A percentile compares a stretch with the other conserved stretches of the same genome.
Evolutionary conservation across 2,329 filamentous ascomycete species (phyloP).

Genomic region (Scedosporium aurantiacum): DNA sequence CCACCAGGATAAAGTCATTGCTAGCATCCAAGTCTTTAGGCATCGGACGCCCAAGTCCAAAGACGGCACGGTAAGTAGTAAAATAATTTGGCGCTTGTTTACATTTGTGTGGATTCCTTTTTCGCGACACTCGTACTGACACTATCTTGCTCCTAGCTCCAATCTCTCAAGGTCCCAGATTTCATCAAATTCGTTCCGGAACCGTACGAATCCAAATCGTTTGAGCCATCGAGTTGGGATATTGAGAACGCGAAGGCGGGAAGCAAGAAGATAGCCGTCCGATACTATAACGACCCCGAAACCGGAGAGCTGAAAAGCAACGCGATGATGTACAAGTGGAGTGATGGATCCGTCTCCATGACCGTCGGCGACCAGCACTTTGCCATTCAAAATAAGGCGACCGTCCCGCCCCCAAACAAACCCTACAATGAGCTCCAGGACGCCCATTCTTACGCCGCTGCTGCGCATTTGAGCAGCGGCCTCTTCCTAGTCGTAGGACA

Average conservation of each 20-base stretch:
- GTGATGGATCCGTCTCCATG: slow-evolving; percentile 65
- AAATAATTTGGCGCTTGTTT: background rate
- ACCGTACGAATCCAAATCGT: slow-evolving; percentile 55
- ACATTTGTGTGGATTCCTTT: background rate
- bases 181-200: slow-evolving; percentile 62
- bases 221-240: slow-evolving; percentile 48
- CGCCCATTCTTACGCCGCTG: slow-evolving; percentile 64
- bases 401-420: slow-evolving; percentile 50
- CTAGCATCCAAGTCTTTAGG: slow-evolving; percentile 54
- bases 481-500: slow-evolving; percentile 65
- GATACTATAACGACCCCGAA: slow-evolving; percentile 57
- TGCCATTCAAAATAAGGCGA: slow-evolving; percentile 58
- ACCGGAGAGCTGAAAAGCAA: slow-evolving; percentile 62
- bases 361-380: slow-evolving; percentile 68
- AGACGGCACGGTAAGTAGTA: slow-evolving; percentile 53
- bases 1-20: slow-evolving; percentile 42
- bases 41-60: slow-evolving; percentile 61
- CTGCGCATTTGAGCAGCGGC: slow-evolving; percentile 57
- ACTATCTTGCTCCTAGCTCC: slow-evolving; percentile 3
- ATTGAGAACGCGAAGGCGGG: slow-evolving; percentile 41
- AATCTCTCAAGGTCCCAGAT: slow-evolving; percentile 40
- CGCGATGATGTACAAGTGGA: slow-evolving; percentile 64
- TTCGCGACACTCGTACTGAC: background rate
- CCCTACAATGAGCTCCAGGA: slow-evolving; percentile 58
- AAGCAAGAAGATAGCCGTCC: slow-evolving; percentile 52